These are phyloP conservation scores for Heliamphora exappendiculata DNA, from an alignment of 148 eudicot species.

Conservation along the genomic window DNA sequence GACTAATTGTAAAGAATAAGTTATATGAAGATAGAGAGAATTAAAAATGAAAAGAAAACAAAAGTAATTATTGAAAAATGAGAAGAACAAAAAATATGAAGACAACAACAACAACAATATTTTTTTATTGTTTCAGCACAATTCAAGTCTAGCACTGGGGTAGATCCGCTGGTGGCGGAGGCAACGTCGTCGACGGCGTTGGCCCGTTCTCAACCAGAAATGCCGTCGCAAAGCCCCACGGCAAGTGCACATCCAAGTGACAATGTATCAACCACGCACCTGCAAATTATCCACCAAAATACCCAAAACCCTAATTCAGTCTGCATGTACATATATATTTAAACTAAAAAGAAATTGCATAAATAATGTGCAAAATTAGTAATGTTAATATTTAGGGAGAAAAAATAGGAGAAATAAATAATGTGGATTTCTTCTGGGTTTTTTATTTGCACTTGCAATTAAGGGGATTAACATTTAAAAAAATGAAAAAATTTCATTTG, in stretches of 20 bases:
- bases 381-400: no score
- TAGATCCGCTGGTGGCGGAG: constrained; percentile 34
- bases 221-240: constrained; percentile 36
- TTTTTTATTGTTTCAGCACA: not conserved
- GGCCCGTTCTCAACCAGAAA: constrained; percentile 40
- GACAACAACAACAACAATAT: not conserved
- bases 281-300: not conserved
- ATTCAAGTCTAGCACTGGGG: constrained; percentile 21
- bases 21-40: not conserved
- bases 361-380: no score
- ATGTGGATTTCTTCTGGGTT: no score
- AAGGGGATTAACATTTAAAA: no score
- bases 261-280: constrained; percentile 43
- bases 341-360: no score
- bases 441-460: no score
- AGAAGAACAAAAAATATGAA: not conserved
- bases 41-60: not conserved
- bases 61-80: no score
- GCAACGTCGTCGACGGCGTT: constrained; percentile 22
- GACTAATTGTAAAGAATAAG: no score
- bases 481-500: no score
- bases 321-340: no score
- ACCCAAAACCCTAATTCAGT: not conserved
- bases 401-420: no score
- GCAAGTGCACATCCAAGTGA: constrained; percentile 38